These are phyloP conservation scores for Suillus hirtellus DNA, from an alignment of 768 basidiomycete genomes.

Conservation along the genomic window DNA sequence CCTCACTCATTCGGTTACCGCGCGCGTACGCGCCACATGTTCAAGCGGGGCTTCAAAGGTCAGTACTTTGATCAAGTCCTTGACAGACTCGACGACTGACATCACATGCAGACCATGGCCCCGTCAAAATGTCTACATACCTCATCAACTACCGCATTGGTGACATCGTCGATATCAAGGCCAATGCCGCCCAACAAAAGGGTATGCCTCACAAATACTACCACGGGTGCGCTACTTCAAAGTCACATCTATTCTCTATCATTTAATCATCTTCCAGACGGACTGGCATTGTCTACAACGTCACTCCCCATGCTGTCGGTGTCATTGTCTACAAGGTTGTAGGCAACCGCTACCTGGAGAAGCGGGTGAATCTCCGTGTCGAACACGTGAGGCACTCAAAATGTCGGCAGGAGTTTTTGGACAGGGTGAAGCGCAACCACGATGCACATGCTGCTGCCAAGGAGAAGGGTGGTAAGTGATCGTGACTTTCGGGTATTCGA, in stretches of 20 bases:
- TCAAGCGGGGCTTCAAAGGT: conserved; percentile 99
- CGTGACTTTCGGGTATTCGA: background rate
- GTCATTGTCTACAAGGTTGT: conserved; percentile 98
- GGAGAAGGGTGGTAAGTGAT: conserved; percentile 72
- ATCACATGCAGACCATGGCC: conserved; percentile 71
- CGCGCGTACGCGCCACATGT: conserved; percentile 99
- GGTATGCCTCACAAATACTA: conserved; percentile 99
- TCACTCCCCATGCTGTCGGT: conserved; percentile 91
- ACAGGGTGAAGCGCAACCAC: conserved; percentile 92
- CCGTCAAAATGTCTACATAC: conserved; percentile 89
- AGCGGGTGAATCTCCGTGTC: conserved; percentile 96
- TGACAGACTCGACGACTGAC: conserved; percentile 7
- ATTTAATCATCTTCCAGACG: conserved; percentile 52
- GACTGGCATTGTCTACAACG: conserved; percentile 98
- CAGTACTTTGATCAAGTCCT: conserved; percentile 32
- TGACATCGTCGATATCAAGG: conserved; percentile 99
- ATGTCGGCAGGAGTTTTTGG: conserved; percentile 96
- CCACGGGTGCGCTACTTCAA: conserved; percentile 71
- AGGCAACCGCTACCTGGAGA: conserved; percentile 98
- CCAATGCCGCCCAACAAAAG: conserved; percentile 98
- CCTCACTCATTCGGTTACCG: conserved; percentile 99
- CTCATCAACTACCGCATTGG: conserved; percentile 92
- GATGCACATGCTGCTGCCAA: conserved; percentile 81
- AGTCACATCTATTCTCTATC: background rate
- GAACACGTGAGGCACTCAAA: conserved; percentile 97